These are phyloP conservation scores for Onygenales sp. DNA, from an alignment of 2,329 filamentous ascomycete genomes.

Conservation along the genomic window DNA sequence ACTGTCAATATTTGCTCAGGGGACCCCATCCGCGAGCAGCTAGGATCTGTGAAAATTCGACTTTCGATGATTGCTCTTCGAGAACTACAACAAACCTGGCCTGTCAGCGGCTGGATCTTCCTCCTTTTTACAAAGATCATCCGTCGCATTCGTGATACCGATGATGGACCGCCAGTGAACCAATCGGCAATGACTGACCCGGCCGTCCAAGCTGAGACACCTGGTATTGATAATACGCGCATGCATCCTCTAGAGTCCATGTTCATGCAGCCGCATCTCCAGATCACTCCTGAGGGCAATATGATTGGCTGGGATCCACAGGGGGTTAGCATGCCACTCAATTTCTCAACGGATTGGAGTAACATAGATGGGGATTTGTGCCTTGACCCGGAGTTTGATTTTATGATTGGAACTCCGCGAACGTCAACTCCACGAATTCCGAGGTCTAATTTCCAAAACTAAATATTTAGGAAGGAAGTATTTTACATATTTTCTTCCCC, in stretches of 20 bases:
- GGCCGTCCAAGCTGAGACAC: background rate
- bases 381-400: slow-evolving; percentile 3
- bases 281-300: background rate
- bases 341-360: slow-evolving; percentile 3
- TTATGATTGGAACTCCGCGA: slow-evolving; percentile 2
- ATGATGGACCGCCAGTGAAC: background rate
- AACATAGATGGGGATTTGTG: background rate
- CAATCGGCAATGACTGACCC: background rate
- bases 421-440: background rate
- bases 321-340: background rate
- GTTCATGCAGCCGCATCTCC: background rate
- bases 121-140: slow-evolving; percentile 3
- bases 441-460: background rate
- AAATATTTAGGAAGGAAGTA: background rate
- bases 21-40: slow-evolving; percentile 1
- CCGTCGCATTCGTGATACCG: slow-evolving; percentile 1
- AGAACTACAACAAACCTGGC: slow-evolving; percentile 1
- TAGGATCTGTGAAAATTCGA: slow-evolving; percentile 2
- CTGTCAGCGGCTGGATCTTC: slow-evolving; percentile 2
- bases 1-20: background rate
- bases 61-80: slow-evolving; percentile 2
- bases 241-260: background rate
- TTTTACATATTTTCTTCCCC: background rate
- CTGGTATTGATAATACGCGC: background rate
- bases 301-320: background rate